phyloP scores from a whole-genome alignment of 78 protist genomes.

The Polysphondylium violaceum region DNA sequence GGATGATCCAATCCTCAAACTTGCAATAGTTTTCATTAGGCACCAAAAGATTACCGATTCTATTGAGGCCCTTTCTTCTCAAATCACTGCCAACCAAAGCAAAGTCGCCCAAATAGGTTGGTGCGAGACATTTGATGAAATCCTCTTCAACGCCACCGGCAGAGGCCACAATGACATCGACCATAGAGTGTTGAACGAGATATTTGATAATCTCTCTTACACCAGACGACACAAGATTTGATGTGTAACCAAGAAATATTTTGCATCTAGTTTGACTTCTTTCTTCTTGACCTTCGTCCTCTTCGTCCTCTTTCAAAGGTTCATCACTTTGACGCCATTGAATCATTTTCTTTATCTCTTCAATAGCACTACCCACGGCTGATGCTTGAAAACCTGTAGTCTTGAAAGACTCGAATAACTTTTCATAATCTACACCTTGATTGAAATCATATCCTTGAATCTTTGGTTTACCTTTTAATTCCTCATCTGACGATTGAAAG shows the following conservation, averaged over 20 bases:
- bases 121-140: constrained; percentile 98
- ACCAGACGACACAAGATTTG: constrained; percentile 98
- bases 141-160: constrained; percentile 99
- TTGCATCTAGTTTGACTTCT: constrained; percentile 62
- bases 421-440: constrained; percentile 53
- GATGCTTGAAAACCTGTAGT: constrained; percentile 97
- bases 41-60: constrained; percentile 99
- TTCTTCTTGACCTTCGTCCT: constrained; percentile 31
- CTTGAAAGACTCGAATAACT: constrained; percentile 80
- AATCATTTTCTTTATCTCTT: constrained; percentile 94
- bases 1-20: constrained; percentile 97
- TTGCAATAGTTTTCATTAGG: constrained; percentile 98
- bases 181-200: constrained; percentile 90
- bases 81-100: constrained; percentile 89
- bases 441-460: constrained; percentile 67
- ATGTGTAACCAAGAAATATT: constrained; percentile 98
- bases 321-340: constrained; percentile 83
- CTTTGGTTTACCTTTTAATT: constrained; percentile 1
- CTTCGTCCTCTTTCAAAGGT: constrained; percentile 66
- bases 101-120: constrained; percentile 97
- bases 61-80: constrained; percentile 91
- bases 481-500: constrained; percentile 22
- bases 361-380: constrained; percentile 92
- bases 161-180: constrained; percentile 95
- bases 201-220: constrained; percentile 95